Base-by-base conservation (phyloP, 1,284 basidiomycete species). In the Vanrija sp. region DNA sequence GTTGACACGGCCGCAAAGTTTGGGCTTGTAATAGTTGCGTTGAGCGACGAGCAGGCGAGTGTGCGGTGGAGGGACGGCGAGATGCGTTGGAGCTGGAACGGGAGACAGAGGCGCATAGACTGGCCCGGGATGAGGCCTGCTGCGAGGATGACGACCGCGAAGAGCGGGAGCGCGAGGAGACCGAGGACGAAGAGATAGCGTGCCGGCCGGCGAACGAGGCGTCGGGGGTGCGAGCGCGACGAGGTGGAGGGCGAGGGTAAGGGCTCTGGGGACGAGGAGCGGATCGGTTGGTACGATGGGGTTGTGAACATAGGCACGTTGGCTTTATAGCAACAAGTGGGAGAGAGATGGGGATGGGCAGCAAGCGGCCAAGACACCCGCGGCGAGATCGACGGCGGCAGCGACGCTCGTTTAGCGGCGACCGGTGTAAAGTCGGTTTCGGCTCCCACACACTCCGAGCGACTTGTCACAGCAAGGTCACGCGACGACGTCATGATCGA, bases 41-140 rank as follows among this genome's bases (percentile, higher is more conserved):
- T 46, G 15, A 56, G 44, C 15, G 45, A 46, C 9, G 46, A 44
- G 46, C 66, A 68, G 21, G 61, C 60, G n/a, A 70, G 38, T 5
- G 43, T 49, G 16, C 55, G 40, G 57, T 71, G 68, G 1, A 66
- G 68, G 3, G 58, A 34, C 2, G 54, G 19, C 2, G 66, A 69
- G 51, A 74, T 40, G 19, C 63, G 55, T 8, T 53, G 25, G 8
- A 72, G 58, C 4, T 62, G 64, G 43, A 75, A 60, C 0, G 73
- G 73, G 2, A 70, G 52, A 56, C 70, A 73, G 39, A 65, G 55
- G 34, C 69, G 64, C 70, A 70, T 69, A 57, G 58, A 67, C 63
- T 55, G 21, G 23, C 48, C 48, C n/a, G n/a, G 43, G 19, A 46
- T 19, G 29, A 38, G 14, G 53, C 46, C 45, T 7, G 46, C 1